A percentile compares a stretch with the other conserved stretches of the same genome.
phyloP scores from a whole-genome alignment of 2,329 filamentous ascomycete species.

The Aspergillus fumigatus region DNA sequence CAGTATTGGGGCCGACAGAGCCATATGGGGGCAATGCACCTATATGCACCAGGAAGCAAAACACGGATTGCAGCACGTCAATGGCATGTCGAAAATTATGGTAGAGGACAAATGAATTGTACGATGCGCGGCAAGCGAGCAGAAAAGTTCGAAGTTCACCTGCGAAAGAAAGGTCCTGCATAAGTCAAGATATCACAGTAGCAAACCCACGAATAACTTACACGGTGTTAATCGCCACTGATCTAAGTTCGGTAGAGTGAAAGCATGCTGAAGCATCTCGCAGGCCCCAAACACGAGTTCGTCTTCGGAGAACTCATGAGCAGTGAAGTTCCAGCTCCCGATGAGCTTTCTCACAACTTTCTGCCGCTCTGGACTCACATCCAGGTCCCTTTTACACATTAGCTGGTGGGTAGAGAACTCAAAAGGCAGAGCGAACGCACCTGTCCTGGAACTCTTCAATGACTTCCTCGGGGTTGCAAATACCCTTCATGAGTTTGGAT shows the following conservation, averaged over 20 bases:
- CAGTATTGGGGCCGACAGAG: conserved; percentile 26
- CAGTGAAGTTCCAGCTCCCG: conserved; percentile 80
- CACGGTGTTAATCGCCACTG: conserved; percentile 74
- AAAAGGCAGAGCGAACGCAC: conserved; percentile 38
- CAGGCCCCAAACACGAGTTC: conserved; percentile 82
- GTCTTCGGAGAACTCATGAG: conserved; percentile 84
- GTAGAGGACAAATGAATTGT: conserved; percentile 93
- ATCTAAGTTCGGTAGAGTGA: conserved; percentile 75
- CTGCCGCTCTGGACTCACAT: conserved; percentile 62
- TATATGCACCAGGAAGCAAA: conserved; percentile 80
- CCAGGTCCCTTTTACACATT: conserved; percentile 51
- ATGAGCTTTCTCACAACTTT: conserved; percentile 64
- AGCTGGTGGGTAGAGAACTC: conserved; percentile 8
- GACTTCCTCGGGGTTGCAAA: conserved; percentile 66
- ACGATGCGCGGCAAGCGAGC: conserved; percentile 84
- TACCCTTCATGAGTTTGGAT: conserved; percentile 80
- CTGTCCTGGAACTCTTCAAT: conserved; percentile 59
- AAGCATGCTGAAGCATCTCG: conserved; percentile 83
- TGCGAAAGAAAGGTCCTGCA: conserved; percentile 30
- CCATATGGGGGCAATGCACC: conserved; percentile 69
- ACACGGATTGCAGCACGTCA: conserved; percentile 90
- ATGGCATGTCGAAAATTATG: conserved; percentile 98
- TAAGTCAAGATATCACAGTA: not conserved
- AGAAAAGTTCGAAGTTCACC: conserved; percentile 81
- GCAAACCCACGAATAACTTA: conserved; percentile 56